Base-by-base conservation (phyloP, 495 filamentous ascomycete species). In the Podospora anserina region DNA sequence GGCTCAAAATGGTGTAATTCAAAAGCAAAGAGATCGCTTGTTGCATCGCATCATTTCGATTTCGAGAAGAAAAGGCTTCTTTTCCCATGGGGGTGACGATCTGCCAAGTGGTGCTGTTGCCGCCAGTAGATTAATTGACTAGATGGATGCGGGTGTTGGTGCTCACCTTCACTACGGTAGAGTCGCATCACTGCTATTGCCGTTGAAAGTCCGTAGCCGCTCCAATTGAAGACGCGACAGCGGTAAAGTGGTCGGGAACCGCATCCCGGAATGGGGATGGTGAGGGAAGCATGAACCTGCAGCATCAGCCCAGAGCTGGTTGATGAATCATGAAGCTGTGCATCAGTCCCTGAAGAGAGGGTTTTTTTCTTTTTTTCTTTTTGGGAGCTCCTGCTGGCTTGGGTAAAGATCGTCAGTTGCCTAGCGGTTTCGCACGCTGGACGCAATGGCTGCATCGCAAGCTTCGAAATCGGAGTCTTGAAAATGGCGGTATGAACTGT, bases 321-420 rank as follows among this genome's bases (percentile, higher is more conserved):
- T 18, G n/a, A 44, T 19, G 20, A 39, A 44, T 28, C 23, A 62
- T 26, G 27, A 62, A 62, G 19, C 16, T 9, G 30, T 20, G n/a
- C 49, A 63, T 39, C 55, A 58, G 55, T 58, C 55, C 16, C 55
- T 58, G 55, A 19, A 26, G 55, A 58, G 30, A 32, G 20, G 1
- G 0, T 26, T 58, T 58, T 58, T 58, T 57, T 57, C n/a, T n/a
- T 2, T 4, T 26, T 26, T 58, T 58, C 26, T 58, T 58, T 2
- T 4, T 0, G 60, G 1, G 61, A 19, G 27, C 61, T 49, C 30
- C 20, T 44, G 18, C 11, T 63, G 28, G 16, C 15, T 44, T 44
- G 34, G 61, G 61, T 16, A 63, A 63, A 34, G 61, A 63, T 63
- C 61, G 20, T 63, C 61, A 27, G 30, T 7, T 39, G 23, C 23